phyloP scores from a whole-genome alignment of 352 stramenopile species.

The Phytophthora macrochlamydospora region DNA sequence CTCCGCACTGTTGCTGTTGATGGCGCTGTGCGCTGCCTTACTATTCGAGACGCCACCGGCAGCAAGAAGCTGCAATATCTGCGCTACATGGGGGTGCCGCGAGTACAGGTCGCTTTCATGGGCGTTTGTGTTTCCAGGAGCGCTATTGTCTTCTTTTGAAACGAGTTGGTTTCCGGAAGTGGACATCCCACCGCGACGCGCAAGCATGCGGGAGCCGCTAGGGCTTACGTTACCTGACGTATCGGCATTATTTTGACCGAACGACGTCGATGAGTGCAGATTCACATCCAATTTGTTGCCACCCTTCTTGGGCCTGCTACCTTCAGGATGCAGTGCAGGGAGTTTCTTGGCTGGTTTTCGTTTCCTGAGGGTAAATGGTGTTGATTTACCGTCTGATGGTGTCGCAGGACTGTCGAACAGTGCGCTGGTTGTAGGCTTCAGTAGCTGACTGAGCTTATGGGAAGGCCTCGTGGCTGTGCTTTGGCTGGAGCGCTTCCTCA shows the following conservation, averaged over 20 bases:
- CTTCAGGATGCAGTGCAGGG: constrained; percentile 3
- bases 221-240: not conserved
- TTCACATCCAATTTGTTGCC: constrained; percentile 15
- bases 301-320: constrained; percentile 6
- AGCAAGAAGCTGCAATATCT: constrained; percentile 42
- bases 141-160: constrained; percentile 16
- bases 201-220: constrained; percentile 5
- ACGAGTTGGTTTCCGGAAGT: not conserved
- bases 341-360: constrained; percentile 20
- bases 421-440: constrained; percentile 10
- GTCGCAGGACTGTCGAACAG: not conserved
- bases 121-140: not conserved
- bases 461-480: constrained; percentile 1
- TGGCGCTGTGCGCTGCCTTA: constrained; percentile 3
- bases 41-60: constrained; percentile 8
- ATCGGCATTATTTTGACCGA: constrained; percentile 2
- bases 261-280: not conserved
- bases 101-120: constrained; percentile 35
- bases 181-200: constrained; percentile 22
- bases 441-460: constrained; percentile 24
- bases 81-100: constrained; percentile 52
- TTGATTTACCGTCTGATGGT: not conserved
- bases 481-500: constrained; percentile 4
- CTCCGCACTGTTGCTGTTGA: constrained; percentile 25
- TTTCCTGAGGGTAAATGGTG: constrained; percentile 12